Base-by-base conservation (phyloP, 2,329 filamentous ascomycete genomes). In the Aspergillus fumigatus region DNA sequence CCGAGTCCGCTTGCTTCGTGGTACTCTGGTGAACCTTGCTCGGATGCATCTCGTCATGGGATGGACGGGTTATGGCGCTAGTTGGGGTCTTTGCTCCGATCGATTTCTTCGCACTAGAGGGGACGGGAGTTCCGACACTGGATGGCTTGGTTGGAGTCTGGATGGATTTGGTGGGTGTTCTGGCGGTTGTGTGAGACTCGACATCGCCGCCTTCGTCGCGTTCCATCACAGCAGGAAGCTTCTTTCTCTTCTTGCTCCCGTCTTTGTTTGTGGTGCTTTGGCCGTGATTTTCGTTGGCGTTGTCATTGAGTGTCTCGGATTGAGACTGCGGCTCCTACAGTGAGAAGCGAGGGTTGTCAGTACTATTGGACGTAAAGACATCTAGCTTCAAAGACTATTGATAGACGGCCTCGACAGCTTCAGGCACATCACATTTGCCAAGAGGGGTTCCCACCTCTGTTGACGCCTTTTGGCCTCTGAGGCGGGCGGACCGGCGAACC, bases 21-120 rank as follows among this genome's bases (percentile, higher is more conserved):
- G 89, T 92, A 62, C 81, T 87, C 53, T 84, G 82, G 56, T 94
- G 90, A 55, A 85, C 84, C 70, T 89, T 89, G 77, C 89, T 89
- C 8, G 93, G 93, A 70, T 97, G 92, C 92, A 97, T 97, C 72
- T 96, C 92, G 58, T 87, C 85, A 61, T 82, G 82, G 50, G 88
- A 79, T 25, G 90, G 89, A 76, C 89, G 88, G 63, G 88, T 77
- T 5, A 85, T 82, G 3, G 85, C 85, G 14, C 84, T 84, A 43
- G 76, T 65, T 6, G 77, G 67, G 1, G 68, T 70, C 52, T 67
- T 70, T n/a, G 68, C 59, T 25, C 70, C 68, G 19, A 60, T 52
- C n/a, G 56, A 51, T 38, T 66, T 62, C 43, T 57, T 59, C 25
- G 67, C 67, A 14, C 48, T 70, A 65, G 4, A 54, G 59, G 51